Evolutionary conservation across 306 rosid genomes (phyloP).

Genomic region (Quercus suber): DNA sequence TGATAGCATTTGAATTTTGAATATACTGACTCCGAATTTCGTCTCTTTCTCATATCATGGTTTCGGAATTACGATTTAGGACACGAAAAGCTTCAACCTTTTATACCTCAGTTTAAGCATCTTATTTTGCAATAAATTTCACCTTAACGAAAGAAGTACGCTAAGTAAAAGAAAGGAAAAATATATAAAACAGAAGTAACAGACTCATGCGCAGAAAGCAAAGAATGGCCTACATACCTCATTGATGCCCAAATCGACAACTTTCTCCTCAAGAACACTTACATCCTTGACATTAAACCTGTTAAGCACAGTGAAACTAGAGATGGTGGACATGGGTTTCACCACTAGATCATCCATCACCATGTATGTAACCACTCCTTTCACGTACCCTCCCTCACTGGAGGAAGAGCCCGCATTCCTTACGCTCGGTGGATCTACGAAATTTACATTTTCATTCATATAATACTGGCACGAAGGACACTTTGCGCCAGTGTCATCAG

Average conservation of each 20-base stretch:
- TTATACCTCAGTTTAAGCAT: too few relatives aligned
- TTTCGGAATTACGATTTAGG: too few relatives aligned
- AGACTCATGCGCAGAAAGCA: neutral
- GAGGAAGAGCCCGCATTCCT: neutral
- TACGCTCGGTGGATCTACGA: too few relatives aligned
- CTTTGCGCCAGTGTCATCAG: neutral
- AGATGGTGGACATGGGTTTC: conserved; percentile 24
- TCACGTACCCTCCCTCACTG: conserved; percentile 19
- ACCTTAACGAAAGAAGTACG: too few relatives aligned
- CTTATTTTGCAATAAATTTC: too few relatives aligned
- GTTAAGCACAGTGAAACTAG: conserved; percentile 4
- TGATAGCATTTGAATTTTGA: too few relatives aligned
- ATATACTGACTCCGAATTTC: neutral
- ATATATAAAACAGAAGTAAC: neutral
- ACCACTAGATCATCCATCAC: conserved; percentile 35
- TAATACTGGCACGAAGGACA: rapidly evolving
- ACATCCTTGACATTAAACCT: conserved; percentile 17
- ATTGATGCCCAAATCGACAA: conserved; percentile 4
- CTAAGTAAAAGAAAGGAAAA: too few relatives aligned
- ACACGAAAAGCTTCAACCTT: too few relatives aligned
- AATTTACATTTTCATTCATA: rapidly evolving
- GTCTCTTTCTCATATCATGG: neutral
- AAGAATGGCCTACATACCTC: conserved; percentile 4
- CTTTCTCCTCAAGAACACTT: conserved; percentile 15
- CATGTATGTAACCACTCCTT: conserved; percentile 29